Conservation (phyloP, 371 early-diverging fungal species). For the Umbelopsis sp. region DNA sequence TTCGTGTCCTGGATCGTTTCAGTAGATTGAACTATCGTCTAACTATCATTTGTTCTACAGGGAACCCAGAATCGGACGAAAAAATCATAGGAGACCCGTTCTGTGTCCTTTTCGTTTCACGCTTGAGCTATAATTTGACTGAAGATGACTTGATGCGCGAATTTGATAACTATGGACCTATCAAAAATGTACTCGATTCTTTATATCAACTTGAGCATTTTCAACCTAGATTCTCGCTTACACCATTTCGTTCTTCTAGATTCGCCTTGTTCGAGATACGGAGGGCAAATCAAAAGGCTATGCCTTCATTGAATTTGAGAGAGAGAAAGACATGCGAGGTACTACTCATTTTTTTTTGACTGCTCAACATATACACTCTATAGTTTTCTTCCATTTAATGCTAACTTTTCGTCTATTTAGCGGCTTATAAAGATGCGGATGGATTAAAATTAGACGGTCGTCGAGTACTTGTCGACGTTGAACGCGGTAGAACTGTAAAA, state of each 20-base stretch:
- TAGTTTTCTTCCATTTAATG: not conserved
- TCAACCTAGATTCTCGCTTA: not conserved
- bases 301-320: slow-evolving; percentile 94
- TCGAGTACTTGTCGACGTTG: slow-evolving; percentile 92
- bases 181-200: slow-evolving; percentile 65
- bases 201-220: not conserved
- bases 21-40: slow-evolving; percentile 35
- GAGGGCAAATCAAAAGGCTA: slow-evolving; percentile 85
- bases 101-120: slow-evolving; percentile 90
- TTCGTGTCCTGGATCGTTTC: not conserved
- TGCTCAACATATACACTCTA: not conserved
- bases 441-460: slow-evolving; percentile 86
- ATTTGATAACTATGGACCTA: slow-evolving; percentile 85
- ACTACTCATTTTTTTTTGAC: slow-evolving; percentile 3
- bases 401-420: slow-evolving; percentile 32
- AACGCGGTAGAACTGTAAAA: slow-evolving; percentile 95
- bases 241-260: slow-evolving; percentile 39
- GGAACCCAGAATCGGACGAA: slow-evolving; percentile 74
- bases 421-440: slow-evolving; percentile 90
- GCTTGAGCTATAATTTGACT: slow-evolving; percentile 81
- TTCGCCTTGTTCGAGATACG: slow-evolving; percentile 72
- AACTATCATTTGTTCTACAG: slow-evolving; percentile 41
- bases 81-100: slow-evolving; percentile 87
- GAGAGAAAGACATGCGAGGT: slow-evolving; percentile 90
- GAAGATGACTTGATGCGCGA: slow-evolving; percentile 81